Evolutionary conservation across 768 basidiomycete species (phyloP).

Genomic region (Hygrocybe punicea): DNA sequence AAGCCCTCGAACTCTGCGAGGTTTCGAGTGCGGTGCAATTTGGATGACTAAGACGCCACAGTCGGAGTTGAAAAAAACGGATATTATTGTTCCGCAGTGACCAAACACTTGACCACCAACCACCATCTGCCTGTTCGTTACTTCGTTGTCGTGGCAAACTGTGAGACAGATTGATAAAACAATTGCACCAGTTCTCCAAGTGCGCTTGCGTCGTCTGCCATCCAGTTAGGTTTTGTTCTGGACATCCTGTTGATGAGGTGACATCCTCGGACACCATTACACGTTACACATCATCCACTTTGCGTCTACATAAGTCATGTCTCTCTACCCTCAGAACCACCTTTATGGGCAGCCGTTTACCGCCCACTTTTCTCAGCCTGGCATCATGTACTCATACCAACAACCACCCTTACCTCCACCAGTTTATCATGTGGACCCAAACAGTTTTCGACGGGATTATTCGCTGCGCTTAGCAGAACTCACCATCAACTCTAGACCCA

Average conservation of each 20-base stretch:
- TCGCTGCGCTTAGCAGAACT: conserved; percentile 69
- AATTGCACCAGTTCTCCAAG: background rate
- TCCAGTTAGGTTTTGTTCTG: background rate
- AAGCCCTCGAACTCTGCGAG: background rate
- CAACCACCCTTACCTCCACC: conserved; percentile 40
- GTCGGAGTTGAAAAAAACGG: conserved; percentile 34
- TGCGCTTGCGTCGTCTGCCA: background rate
- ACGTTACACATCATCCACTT: conserved; percentile 19
- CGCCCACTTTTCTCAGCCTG: conserved; percentile 46
- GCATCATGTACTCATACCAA: conserved; percentile 42
- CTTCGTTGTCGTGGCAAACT: background rate
- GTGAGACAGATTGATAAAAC: conserved; percentile 2
- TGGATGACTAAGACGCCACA: conserved; percentile 11
- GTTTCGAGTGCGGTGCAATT: conserved; percentile 1
- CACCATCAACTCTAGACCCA: conserved; percentile 89
- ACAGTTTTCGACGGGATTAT: conserved; percentile 78
- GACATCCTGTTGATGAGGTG: background rate
- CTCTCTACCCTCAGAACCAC: conserved; percentile 59
- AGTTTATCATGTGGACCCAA: conserved; percentile 56
- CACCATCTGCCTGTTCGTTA: background rate
- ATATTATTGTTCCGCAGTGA: conserved; percentile 20
- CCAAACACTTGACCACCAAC: conserved; percentile 7
- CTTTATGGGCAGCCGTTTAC: conserved; percentile 56
- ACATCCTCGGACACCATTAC: background rate
- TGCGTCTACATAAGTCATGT: conserved; percentile 48